Base-by-base conservation (phyloP, 2,329 filamentous ascomycete species). In the Colletotrichum sp. region DNA sequence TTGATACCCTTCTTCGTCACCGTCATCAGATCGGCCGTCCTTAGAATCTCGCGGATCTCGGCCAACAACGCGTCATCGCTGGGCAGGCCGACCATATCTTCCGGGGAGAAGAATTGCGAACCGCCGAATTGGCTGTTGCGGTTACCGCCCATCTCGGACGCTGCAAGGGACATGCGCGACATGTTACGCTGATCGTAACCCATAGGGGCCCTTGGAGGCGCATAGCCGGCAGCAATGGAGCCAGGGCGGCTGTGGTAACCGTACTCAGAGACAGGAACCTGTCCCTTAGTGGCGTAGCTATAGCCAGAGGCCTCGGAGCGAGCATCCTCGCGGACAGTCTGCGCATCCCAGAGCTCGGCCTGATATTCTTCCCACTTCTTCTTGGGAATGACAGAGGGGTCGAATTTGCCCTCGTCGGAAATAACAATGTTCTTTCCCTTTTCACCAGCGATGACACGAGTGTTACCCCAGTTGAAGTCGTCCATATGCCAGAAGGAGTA, bases 361-460 rank as follows among this genome's bases (percentile, higher is more conserved):
- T 99, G 97, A 85, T 99, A 99, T 82, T 99, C 97, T 85, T 99
- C 97, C 97, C 97, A 99, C 90, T 95, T 97, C 93, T 99, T 99
- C 87, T 95, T 95, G 24, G 97, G 97, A 79, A 99, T 99, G 48
- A 93, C 95, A 63, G 91, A 89, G 16, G 97, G 96, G 83, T 99
- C 97, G 83, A 99, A 99, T 85, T 98, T 98, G 88, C 97, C 97
- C 87, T 99, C 97, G 84, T 99, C 97, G 2, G 96, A 95, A 79
- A 99, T 94, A 80, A 99, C 92, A 77, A 99, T 89, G 89, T 98
- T 96, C 84, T 95, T 94, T 78, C 97, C 97, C 84, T 94, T 93
- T 84, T 99, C 97, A 83, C 97, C 97, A 9, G 95, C 97, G 78
- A 99, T 96, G 74, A 99, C 92, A 92, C 97, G 96, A 55, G 97